Conservation (phyloP, 495 filamentous ascomycete genomes). For the Amphirosellinia nigrospora region DNA sequence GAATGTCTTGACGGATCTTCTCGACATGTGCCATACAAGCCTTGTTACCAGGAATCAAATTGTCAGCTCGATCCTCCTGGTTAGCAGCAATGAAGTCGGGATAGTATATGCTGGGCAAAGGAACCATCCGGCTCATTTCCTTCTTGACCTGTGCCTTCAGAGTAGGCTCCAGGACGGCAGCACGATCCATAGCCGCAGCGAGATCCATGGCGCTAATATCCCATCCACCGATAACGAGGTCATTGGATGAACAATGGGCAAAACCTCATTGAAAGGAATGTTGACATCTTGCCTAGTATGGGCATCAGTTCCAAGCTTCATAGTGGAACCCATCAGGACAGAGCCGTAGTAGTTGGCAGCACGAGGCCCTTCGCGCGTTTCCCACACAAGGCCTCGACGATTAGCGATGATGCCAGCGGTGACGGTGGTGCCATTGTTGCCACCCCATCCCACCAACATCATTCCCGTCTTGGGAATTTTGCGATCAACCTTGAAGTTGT, state of each 20-base stretch:
- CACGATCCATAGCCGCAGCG: constrained; percentile 93
- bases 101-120: constrained; percentile 95
- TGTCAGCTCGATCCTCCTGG: constrained; percentile 96
- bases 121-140: constrained; percentile 89
- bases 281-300: constrained; percentile 90
- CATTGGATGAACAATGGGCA: constrained; percentile 98
- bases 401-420: constrained; percentile 98
- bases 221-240: constrained; percentile 95
- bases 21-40: constrained; percentile 87
- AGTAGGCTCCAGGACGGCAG: constrained; percentile 89
- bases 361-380: constrained; percentile 86
- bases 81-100: constrained; percentile 99
- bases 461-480: constrained; percentile 91
- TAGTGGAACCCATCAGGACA: constrained; percentile 92
- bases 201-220: constrained; percentile 92
- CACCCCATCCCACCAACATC: constrained; percentile 98
- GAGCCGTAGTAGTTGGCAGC: constrained; percentile 97
- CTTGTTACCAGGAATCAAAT: constrained; percentile 82
- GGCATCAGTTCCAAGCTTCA: constrained; percentile 91
- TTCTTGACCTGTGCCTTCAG: constrained; percentile 88
- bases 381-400: constrained; percentile 83
- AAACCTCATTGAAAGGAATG: constrained; percentile 90
- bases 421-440: constrained; percentile 97
- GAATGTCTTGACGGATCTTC: constrained; percentile 92
- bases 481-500: constrained; percentile 97